Conservation (phyloP, 1,284 basidiomycete genomes). For the Naganishia cerealis region DNA sequence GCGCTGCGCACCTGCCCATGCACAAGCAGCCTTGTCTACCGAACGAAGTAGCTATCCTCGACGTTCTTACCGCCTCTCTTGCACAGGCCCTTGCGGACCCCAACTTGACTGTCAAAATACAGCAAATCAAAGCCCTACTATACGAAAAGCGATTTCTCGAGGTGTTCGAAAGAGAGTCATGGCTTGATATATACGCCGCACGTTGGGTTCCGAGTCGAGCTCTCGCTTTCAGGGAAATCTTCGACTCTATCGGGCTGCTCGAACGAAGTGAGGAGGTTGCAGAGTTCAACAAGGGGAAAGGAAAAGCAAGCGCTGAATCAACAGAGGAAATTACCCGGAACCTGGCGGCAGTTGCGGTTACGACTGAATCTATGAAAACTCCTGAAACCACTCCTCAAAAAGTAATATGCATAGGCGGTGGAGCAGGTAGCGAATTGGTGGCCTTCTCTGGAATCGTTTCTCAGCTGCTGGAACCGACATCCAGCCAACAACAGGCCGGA, state of each 20-base stretch:
- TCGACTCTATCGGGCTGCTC: slow-evolving; percentile 48
- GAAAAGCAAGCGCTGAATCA: slow-evolving; percentile 7
- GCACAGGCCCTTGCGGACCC: slow-evolving; percentile 38
- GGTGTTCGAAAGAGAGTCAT: slow-evolving; percentile 44
- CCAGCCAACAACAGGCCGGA: slow-evolving; percentile 4
- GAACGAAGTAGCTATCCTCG: slow-evolving; percentile 44
- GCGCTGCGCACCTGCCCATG: slow-evolving; percentile 1
- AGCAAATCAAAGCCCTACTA: slow-evolving; percentile 49
- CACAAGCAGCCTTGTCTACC: slow-evolving; percentile 34
- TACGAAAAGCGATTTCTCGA: slow-evolving; percentile 52
- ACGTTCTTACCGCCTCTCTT: slow-evolving; percentile 41
- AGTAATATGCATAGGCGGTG: slow-evolving; percentile 53
- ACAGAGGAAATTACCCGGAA: background rate
- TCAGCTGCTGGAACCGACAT: slow-evolving; percentile 28
- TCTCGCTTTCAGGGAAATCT: slow-evolving; percentile 51
- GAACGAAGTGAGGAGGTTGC: slow-evolving; percentile 26
- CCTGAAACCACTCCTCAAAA: slow-evolving; percentile 1
- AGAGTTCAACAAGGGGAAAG: slow-evolving; percentile 32
- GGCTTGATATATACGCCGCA: slow-evolving; percentile 53
- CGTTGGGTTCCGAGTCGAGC: slow-evolving; percentile 55
- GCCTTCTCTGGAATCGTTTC: slow-evolving; percentile 48
- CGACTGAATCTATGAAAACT: background rate
- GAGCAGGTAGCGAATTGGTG: slow-evolving; percentile 54
- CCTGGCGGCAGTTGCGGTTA: background rate
- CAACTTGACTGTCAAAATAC: slow-evolving; percentile 43